Percentiles rank a stretch among this genome's conserved stretches.
Evolutionary conservation across 768 basidiomycete genomes (phyloP).

Genomic region (Mycena filopes): DNA sequence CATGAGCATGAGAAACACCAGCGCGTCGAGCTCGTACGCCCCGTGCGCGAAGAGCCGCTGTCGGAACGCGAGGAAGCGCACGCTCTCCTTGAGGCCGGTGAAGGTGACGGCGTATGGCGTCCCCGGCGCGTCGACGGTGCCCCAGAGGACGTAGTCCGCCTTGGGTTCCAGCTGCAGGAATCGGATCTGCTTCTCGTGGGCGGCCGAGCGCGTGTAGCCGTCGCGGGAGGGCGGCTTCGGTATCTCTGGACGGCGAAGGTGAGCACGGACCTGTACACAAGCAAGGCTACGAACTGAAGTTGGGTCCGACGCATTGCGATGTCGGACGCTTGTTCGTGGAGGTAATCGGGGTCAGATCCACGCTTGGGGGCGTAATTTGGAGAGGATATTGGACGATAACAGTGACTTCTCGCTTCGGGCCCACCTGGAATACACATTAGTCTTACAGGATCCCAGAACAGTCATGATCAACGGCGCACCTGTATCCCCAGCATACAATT

Average conservation of each 20-base stretch:
- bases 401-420: background rate
- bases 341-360: background rate
- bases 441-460: background rate
- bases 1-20: conserved; percentile 11
- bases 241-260: background rate
- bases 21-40: conserved; percentile 17
- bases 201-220: conserved; percentile 7
- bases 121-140: conserved; percentile 1
- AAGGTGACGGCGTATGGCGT: conserved; percentile 10
- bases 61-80: conserved; percentile 10
- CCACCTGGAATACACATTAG: background rate
- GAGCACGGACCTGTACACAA: background rate
- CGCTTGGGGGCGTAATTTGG: background rate
- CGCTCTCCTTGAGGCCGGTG: background rate
- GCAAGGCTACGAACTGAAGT: background rate
- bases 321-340: background rate
- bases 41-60: conserved; percentile 8
- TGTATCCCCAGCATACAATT: background rate
- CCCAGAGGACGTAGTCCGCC: conserved; percentile 15
- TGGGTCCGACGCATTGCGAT: background rate
- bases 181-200: conserved; percentile 6
- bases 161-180: background rate
- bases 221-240: background rate
- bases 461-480: background rate
- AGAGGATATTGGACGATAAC: background rate